Evolutionary conservation across 1,139 yeast genomes (phyloP).

Genomic region (Magnusiomyces tetraspermus): DNA sequence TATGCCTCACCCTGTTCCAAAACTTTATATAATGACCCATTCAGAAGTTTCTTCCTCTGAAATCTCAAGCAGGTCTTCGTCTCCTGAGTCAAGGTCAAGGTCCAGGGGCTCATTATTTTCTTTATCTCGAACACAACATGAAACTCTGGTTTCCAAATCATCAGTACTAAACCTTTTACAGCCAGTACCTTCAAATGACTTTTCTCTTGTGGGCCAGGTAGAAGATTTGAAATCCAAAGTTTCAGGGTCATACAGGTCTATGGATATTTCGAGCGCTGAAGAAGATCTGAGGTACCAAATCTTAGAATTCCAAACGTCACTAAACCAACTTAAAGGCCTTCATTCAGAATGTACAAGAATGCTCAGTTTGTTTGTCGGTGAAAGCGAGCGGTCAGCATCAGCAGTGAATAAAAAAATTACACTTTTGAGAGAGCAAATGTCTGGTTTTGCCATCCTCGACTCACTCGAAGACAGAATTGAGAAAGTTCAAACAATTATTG

Average conservation of each 20-base stretch:
- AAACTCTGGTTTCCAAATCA: not conserved
- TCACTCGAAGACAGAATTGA: not conserved
- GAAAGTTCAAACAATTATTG: not conserved
- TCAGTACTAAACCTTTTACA: not conserved
- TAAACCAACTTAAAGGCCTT: not conserved
- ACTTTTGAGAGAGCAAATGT: slow-evolving; percentile 1
- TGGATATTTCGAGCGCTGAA: slow-evolving; percentile 1
- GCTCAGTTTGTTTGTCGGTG: not conserved
- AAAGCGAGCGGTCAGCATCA: not conserved
- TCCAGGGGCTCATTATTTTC: not conserved
- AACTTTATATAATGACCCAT: not conserved
- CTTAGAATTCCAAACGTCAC: not conserved
- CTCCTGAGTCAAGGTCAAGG: not conserved
- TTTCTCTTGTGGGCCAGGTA: not conserved
- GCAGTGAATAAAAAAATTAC: not conserved
- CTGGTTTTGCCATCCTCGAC: slow-evolving; percentile 1
- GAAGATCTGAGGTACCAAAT: slow-evolving; percentile 1
- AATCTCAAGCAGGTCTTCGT: not conserved
- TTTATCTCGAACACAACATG: not conserved
- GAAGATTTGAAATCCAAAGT: not conserved
- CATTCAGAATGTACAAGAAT: not conserved
- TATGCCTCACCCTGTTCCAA: not conserved
- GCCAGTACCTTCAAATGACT: not conserved
- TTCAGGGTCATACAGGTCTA: not conserved
- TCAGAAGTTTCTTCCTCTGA: not conserved